phyloP scores from a whole-genome alignment of 1,284 basidiomycete species.

The Rhodotorula sp. region DNA sequence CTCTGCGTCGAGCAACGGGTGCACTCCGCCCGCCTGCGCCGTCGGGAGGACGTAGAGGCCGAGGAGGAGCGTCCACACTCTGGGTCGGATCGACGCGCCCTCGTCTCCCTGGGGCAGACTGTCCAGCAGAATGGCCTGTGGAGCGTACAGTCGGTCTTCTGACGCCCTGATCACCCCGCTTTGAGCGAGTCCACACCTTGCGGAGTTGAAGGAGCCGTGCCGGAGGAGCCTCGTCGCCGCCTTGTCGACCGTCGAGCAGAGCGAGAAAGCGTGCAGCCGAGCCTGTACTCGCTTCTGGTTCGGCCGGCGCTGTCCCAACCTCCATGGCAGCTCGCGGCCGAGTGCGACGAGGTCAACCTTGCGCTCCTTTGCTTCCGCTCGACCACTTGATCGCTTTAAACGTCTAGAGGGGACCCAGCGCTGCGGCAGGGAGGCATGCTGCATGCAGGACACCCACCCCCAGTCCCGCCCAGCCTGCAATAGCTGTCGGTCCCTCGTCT shows the following conservation, averaged over 20 bases:
- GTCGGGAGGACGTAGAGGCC: slow-evolving; percentile 56
- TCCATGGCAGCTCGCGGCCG: too few relatives aligned
- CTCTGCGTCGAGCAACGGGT: slow-evolving; percentile 66
- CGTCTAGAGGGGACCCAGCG: too few relatives aligned
- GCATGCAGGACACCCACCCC: neutral
- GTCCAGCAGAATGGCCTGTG: slow-evolving; percentile 31
- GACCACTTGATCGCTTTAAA: neutral
- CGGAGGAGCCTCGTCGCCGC: neutral
- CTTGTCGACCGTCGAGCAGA: slow-evolving; percentile 8
- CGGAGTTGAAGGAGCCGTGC: slow-evolving; percentile 23
- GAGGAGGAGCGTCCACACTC: slow-evolving; percentile 87
- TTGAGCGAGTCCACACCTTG: slow-evolving; percentile 5
- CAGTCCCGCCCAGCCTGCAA: neutral
- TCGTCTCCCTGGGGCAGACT: slow-evolving; percentile 17
- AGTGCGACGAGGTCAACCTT: neutral
- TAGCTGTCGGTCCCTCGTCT: neutral
- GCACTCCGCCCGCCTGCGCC: slow-evolving; percentile 38
- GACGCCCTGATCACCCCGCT: neutral
- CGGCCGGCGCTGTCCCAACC: too few relatives aligned
- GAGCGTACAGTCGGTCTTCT: neutral
- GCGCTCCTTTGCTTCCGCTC: neutral
- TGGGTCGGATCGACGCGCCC: slow-evolving; percentile 46
- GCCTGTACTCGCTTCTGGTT: too few relatives aligned
- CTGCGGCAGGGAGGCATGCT: neutral
- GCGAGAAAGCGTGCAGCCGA: neutral